Evolutionary conservation across 345 rosid genomes (phyloP), one percentile per base, ranked within the genome.

Genomic region (Atalantia buxifolia): DNA sequence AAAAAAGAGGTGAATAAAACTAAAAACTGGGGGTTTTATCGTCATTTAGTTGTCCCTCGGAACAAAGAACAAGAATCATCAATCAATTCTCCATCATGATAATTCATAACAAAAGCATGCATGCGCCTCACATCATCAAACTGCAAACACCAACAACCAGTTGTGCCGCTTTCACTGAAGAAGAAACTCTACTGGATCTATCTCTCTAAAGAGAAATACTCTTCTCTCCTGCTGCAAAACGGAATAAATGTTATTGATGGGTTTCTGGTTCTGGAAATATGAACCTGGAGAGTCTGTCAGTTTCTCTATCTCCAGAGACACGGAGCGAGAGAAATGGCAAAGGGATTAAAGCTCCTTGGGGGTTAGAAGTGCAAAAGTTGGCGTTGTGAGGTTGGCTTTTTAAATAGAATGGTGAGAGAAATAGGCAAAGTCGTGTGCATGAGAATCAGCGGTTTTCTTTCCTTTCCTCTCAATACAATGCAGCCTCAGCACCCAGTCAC

Each of bases 21-120:
- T 1, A 53, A 5, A 73, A 76, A 10, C 24, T 9, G 19, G 57
- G 31, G 57, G 36, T 59, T 36, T 69, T 21, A 36, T 38, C 27
- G 82, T 71, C 60, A 40, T 78, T 64, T 75, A 9, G 5, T 45
- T 45, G 55, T 31, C 69, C 66, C 31, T 60, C 25, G 50, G 14
- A 55, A 69, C 50, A 82, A 2, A 76, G 74, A 78, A 56, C 62
- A 84, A 68, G 73, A 79, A 82, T 68, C 72, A 82, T 68, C 64
- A 79, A 82, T 68, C 72, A 53, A 78, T 67, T 35, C 77, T 56
- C 72, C 5, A 3, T 40, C 69, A 69, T 71, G 75, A 63, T 66
- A 36, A 42, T 42, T 38, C 64, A 25, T 35, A 12, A 65, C 10
- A 10, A 45, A 45, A 45, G 16, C 50, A 45, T 45, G 59, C 82